Base-by-base conservation (phyloP, 306 rosid genomes). In the Adenanthera pavonina region DNA sequence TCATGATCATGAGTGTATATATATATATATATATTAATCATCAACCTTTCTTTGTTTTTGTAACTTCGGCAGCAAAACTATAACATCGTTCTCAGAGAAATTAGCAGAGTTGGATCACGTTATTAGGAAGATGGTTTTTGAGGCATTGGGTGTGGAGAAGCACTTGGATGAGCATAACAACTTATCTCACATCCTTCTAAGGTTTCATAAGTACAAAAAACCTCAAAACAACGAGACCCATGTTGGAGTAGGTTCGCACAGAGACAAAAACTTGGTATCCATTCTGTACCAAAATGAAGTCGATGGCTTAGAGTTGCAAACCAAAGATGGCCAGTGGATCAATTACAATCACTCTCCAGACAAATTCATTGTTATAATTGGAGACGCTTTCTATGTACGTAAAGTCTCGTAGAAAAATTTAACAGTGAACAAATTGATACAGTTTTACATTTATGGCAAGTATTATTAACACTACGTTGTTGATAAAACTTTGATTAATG, bases 321-420 rank as follows among this genome's bases (percentile, higher is more conserved):
- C 89, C 79, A 89, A 91, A 88, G 87, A 84, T 81, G 98, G 91
- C 8, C 56, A 83, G 59, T 93, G 98, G 98, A 86, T 91, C 25
- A 77, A 14, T 62, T 71, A 89, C 80, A 86, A 14, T 25, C 54
- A 2, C 54, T 49, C 17, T 3, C 4, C 17, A 12, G 17, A 49
- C 5, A 25, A 25, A 25, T 25, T 25, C 30, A 25, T 25, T 0
- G 30, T 25, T 25, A 25, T 25, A 25, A 25, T 25, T 2, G 54
- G 54, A 12, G 54, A 49, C 1, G 0, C 57, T 52, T 14, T 52
- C 7, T 7, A 52, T 16, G 57, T 52, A 52, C 41, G 41, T 38
- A 38, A 1, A 38, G 41, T 38, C 41, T 38, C 41, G 30, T 25
- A 0, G 30, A 25, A 25, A 25, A 25, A 25, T 25, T 1, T 25